phyloP scores from a whole-genome alignment of 2,329 filamentous ascomycete genomes.

The Penicillium palitans region DNA sequence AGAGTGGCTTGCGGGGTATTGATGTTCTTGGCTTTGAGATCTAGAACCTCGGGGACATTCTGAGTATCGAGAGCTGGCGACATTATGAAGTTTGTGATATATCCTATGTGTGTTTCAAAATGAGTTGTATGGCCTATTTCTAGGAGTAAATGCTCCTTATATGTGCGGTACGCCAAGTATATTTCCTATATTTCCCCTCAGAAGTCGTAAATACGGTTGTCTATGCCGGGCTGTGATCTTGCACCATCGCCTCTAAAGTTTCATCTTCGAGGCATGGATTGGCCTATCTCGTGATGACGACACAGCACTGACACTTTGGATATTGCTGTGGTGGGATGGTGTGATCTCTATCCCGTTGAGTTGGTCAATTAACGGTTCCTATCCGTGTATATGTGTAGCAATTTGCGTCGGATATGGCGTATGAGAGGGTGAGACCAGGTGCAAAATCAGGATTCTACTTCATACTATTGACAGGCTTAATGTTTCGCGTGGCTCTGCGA shows the following conservation, averaged over 20 bases:
- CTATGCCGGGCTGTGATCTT: not conserved
- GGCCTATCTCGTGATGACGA: not conserved
- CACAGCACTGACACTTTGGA: not conserved
- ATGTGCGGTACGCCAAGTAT: not conserved
- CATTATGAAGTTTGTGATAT: not conserved
- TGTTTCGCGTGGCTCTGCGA: not conserved
- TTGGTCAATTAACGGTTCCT: not conserved
- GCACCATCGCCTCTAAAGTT: not conserved
- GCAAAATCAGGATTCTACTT: not conserved
- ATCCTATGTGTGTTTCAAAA: not conserved
- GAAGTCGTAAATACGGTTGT: not conserved
- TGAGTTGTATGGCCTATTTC: not conserved
- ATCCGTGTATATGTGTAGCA: not conserved
- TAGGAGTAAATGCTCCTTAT: not conserved
- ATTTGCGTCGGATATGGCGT: not conserved
- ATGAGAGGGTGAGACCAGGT: not conserved
- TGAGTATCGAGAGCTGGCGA: not conserved
- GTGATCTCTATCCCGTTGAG: not conserved
- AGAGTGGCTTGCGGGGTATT: not conserved
- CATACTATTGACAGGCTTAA: not conserved
- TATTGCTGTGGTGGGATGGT: not conserved
- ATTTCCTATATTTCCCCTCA: not conserved
- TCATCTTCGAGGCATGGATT: not conserved
- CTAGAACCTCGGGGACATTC: not conserved
- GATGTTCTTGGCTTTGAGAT: not conserved